Conservation (phyloP, 2,329 filamentous ascomycete genomes). For the Boeremia exigua region DNA sequence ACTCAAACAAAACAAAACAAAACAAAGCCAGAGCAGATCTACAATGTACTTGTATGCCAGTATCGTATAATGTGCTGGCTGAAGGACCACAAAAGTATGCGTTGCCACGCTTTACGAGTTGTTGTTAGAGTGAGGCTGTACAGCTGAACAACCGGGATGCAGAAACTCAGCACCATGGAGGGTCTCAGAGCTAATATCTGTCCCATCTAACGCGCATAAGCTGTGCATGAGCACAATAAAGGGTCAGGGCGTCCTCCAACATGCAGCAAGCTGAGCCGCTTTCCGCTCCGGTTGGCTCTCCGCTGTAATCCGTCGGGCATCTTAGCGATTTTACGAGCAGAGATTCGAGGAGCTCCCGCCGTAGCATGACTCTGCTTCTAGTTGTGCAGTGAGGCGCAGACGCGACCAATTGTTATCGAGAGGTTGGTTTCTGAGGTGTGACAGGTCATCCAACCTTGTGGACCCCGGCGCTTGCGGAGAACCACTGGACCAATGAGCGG, state of each 20-base stretch:
- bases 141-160: slow-evolving; percentile 3
- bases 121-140: slow-evolving; percentile 3
- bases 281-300: slow-evolving; percentile 36
- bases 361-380: slow-evolving; percentile 32
- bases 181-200: slow-evolving; percentile 38
- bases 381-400: slow-evolving; percentile 41
- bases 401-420: slow-evolving; percentile 38
- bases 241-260: slow-evolving; percentile 18
- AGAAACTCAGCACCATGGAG: slow-evolving; percentile 16
- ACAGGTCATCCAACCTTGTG: slow-evolving; percentile 17
- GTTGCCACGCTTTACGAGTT: slow-evolving; percentile 1
- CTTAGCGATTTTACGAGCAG: slow-evolving; percentile 26
- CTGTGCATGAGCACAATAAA: slow-evolving; percentile 37
- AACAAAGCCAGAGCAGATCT: not conserved
- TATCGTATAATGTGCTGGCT: not conserved
- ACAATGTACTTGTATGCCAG: not conserved
- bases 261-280: slow-evolving; percentile 30
- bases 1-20: not conserved
- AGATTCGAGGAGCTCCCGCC: slow-evolving; percentile 41
- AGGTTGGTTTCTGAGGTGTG: slow-evolving; percentile 32
- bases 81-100: not conserved
- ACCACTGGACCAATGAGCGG: slow-evolving; percentile 32
- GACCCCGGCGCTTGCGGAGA: slow-evolving; percentile 39
- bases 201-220: slow-evolving; percentile 29
- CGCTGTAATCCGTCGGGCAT: slow-evolving; percentile 31